Evolutionary conservation across 108 stramenopile genomes (phyloP), one percentile per base, ranked within the genome.

Genomic region (Pseudonitzschia multiseries): DNA sequence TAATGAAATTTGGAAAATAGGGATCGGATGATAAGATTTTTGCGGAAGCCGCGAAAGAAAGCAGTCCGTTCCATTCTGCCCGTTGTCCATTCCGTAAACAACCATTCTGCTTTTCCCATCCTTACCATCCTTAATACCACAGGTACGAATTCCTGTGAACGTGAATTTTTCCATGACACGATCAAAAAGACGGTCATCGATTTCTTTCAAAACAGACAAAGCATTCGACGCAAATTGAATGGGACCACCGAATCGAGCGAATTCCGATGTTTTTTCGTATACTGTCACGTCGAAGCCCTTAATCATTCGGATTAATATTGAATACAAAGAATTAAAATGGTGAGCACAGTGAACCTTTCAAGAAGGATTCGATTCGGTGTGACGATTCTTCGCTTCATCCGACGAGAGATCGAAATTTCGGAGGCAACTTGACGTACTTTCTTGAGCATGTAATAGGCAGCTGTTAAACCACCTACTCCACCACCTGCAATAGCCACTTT

Each of bases 191-290:
- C 54, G 65, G 24, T 93, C 87, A 68, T 97, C 96, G 77, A 97
- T 95, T 76, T 96, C 96, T 84, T 96, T 92, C 60, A 98, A 74
- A 0, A 93, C 91, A 8, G 93, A 93, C 69, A 98, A 81, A 0
- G 98, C 98, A 73, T 98, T 98, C 52, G 94, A 96, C 3, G 96
- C 96, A 61, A 98, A 95, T 83, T 98, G 98, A 71, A 98, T 98
- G 13, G 98, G 98, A 26, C 98, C 98, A 15, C 98, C 98, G 63
- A 98, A 98, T 29, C 96, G 89, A 50, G 94, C 87, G 81, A 97
- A 98, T 57, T 90, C 89, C 5, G 86, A 82, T 1, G 98, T 97
- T 78, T 96, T 96, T 79, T 98, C 98, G 79, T 96, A 97, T 10
- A 98, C 93, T 0, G 96, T 96, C 4, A 97, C 97, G 65, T 97